Conservation (phyloP, 2,329 filamentous ascomycete species). For the Thermoascus crustaceus region DNA sequence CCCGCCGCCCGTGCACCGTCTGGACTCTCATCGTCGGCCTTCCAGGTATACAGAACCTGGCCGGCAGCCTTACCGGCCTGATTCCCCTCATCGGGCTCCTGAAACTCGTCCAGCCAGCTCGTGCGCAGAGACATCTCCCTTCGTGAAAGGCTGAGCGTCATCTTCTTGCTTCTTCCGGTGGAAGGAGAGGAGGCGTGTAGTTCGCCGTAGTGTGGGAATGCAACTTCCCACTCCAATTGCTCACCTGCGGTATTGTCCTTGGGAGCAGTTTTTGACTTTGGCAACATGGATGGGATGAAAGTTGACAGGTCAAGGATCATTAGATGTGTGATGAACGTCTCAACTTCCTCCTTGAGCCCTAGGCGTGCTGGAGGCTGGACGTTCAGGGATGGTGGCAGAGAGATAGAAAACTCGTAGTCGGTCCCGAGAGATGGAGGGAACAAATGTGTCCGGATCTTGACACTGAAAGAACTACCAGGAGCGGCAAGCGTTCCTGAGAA, state of each 20-base stretch:
- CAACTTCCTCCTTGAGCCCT: slow-evolving; percentile 25
- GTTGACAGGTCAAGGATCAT: slow-evolving; percentile 32
- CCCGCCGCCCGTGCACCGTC: too few species aligned
- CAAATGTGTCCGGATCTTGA: slow-evolving; percentile 30
- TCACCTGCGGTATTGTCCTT: background rate
- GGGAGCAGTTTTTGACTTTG: background rate
- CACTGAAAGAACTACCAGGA: slow-evolving; percentile 27
- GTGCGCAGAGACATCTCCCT: slow-evolving; percentile 18
- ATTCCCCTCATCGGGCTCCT: background rate
- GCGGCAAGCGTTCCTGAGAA: slow-evolving; percentile 30
- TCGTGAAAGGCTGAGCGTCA: slow-evolving; percentile 23
- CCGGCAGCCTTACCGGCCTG: background rate
- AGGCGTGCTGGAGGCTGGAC: slow-evolving; percentile 26
- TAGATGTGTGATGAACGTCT: slow-evolving; percentile 27
- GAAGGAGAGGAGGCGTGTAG: slow-evolving; percentile 15
- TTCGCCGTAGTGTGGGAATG: slow-evolving; percentile 29
- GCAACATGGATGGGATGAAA: slow-evolving; percentile 17
- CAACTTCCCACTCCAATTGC: slow-evolving; percentile 9
- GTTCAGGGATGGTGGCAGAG: slow-evolving; percentile 22
- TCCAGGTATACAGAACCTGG: slow-evolving; percentile 5
- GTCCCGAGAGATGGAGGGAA: slow-evolving; percentile 28
- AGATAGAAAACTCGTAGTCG: slow-evolving; percentile 29
- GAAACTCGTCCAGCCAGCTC: background rate
- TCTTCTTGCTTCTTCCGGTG: slow-evolving; percentile 20
- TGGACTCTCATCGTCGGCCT: background rate